Evolutionary conservation across 2,329 filamentous ascomycete genomes (phyloP).

Genomic region (Thelonectria rubi): DNA sequence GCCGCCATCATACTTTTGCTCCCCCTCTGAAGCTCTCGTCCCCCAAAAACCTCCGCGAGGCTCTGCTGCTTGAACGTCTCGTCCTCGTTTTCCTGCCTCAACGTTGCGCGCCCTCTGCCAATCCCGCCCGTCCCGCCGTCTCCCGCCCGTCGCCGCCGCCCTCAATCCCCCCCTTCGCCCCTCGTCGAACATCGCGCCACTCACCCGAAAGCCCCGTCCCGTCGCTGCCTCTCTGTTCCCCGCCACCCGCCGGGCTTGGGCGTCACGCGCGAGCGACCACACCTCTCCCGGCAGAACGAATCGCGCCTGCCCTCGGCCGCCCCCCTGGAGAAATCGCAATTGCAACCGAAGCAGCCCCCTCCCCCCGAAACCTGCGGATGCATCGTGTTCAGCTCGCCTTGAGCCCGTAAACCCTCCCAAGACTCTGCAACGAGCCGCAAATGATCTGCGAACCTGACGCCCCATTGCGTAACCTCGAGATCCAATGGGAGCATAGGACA

Average conservation of each 20-base stretch:
- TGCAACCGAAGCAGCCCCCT: constrained; percentile 25
- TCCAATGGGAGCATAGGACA: constrained; percentile 47
- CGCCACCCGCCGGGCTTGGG: constrained; percentile 12
- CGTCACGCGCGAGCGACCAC: constrained; percentile 27
- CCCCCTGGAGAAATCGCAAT: constrained; percentile 25
- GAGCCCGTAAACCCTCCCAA: constrained; percentile 36
- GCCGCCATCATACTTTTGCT: constrained; percentile 33
- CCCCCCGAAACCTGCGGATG: constrained; percentile 34
- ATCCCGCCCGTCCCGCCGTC: not conserved
- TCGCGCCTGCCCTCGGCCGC: constrained; percentile 25
- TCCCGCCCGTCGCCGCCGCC: constrained; percentile 26
- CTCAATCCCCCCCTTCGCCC: constrained; percentile 24
- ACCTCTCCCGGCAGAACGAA: constrained; percentile 11
- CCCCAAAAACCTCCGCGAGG: constrained; percentile 8
- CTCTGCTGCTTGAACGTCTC: constrained; percentile 24
- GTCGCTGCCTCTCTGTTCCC: constrained; percentile 11
- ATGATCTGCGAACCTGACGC: constrained; percentile 44
- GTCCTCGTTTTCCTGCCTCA: constrained; percentile 21
- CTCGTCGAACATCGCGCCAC: constrained; percentile 12
- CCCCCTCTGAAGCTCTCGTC: constrained; percentile 22
- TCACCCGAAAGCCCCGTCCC: constrained; percentile 17
- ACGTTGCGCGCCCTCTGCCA: constrained; percentile 15
- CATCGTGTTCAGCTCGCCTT: constrained; percentile 35
- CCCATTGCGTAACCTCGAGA: constrained; percentile 46
- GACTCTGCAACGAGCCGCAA: constrained; percentile 45